Conservation (phyloP, 306 rosid genomes). For the Erythrophleum fordii region DNA sequence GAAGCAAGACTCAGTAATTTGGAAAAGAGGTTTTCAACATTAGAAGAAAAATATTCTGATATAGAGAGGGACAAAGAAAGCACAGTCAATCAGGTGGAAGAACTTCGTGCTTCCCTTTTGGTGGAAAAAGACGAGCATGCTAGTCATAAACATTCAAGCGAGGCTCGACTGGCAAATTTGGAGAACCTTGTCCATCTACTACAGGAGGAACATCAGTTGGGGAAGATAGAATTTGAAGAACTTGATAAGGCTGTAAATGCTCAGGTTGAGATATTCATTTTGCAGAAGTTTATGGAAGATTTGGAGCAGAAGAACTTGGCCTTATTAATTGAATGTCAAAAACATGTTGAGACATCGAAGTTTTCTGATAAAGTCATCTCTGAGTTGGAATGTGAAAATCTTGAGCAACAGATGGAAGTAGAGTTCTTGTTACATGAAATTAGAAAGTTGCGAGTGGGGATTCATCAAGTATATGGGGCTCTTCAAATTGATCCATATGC, state of each 20-base stretch:
- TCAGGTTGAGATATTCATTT: slow-evolving; percentile 90
- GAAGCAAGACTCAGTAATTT: slow-evolving; percentile 73
- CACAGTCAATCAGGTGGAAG: slow-evolving; percentile 65
- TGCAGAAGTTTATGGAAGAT: slow-evolving; percentile 91
- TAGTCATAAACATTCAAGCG: slow-evolving; percentile 62
- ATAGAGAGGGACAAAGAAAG: slow-evolving; percentile 79
- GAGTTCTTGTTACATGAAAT: slow-evolving; percentile 82
- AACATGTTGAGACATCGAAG: slow-evolving; percentile 73
- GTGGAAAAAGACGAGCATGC: slow-evolving; percentile 69
- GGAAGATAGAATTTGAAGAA: slow-evolving; percentile 83
- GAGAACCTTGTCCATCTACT: slow-evolving; percentile 62
- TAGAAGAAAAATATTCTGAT: slow-evolving; percentile 73
- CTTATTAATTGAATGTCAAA: slow-evolving; percentile 70
- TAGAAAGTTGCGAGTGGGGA: slow-evolving; percentile 67
- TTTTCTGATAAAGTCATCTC: slow-evolving; percentile 75
- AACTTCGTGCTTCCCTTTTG: slow-evolving; percentile 62
- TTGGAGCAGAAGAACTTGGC: slow-evolving; percentile 79
- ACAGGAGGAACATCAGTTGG: slow-evolving; percentile 65
- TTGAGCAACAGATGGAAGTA: slow-evolving; percentile 88
- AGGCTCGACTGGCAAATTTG: slow-evolving; percentile 66
- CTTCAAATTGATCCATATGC: slow-evolving; percentile 59
- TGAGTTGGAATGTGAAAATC: slow-evolving; percentile 94
- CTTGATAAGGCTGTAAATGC: slow-evolving; percentile 90
- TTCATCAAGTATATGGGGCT: slow-evolving; percentile 68
- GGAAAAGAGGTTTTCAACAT: slow-evolving; percentile 67